Evolutionary conservation across 192 early-diverging fungal genomes (phyloP), one percentile per base, ranked within the genome.

Genomic region (Funneliformis mosseae): DNA sequence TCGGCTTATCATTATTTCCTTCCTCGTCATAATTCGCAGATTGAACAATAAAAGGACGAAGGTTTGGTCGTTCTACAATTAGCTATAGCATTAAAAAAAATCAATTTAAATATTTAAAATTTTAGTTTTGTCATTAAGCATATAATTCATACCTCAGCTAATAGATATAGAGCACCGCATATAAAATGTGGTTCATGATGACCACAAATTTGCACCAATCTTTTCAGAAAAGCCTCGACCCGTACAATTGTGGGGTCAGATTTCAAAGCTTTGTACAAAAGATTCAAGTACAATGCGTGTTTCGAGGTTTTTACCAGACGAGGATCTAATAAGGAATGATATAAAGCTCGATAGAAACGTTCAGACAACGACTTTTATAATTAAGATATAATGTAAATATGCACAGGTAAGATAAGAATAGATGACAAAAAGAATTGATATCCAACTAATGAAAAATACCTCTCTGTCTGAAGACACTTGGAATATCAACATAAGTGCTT

Each of bases 201-300:
- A 5, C 82, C 85, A 27, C 92, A 91, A 33, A 91, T 88, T 85
- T 99, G 98, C 46, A 97, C 85, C 25, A 96, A 88, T 66, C 98
- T 91, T 87, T 97, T 97, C 10, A 97, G 84, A 88, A 98, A 98
- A 7, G 96, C 91, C 84, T 92, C 90, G 27, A 94, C 87, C 16
- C 97, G 88, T 8, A 84, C 80, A 18, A 89, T 82, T 68, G 88
- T 87, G 7, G 85, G 79, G 82, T 99, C 98, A 46, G 90, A 86
- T 79, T 91, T 92, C 6, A 99, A 84, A 23, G 96, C 92, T 66
- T 93, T 90, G 88, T 89, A 97, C 7, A 99, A 85, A 21, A 99
- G 86, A 83, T 99, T 99, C 64, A 98, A 89, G 83, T 96, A 98
- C 88, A 97, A 91, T 27, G 96, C 94, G 78, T 97, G 96, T 85